These are phyloP conservation scores for Nitzschia sp. DNA, from an alignment of 108 stramenopile genomes.

Conservation along the genomic window DNA sequence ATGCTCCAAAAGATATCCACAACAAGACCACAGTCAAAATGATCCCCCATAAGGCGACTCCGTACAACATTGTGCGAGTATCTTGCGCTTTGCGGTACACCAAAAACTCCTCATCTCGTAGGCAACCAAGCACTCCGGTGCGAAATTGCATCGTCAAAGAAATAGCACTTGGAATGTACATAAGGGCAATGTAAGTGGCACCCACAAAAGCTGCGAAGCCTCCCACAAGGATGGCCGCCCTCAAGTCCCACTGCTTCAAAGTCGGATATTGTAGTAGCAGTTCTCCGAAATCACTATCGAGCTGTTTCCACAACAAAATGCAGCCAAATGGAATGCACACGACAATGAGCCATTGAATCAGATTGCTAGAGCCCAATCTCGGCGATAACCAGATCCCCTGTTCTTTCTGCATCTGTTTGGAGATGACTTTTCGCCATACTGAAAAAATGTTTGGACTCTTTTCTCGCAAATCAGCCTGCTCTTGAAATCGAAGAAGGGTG, in stretches of 20 bases:
- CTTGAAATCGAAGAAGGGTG: conserved; percentile 1
- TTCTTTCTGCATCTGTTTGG: conserved; percentile 3
- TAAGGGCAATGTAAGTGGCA: neutral
- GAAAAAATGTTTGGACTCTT: neutral
- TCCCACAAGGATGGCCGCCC: neutral
- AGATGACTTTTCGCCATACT: neutral
- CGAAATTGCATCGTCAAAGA: conserved; percentile 34
- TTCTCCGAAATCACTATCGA: neutral
- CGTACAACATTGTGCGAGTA: neutral
- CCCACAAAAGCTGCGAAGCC: neutral
- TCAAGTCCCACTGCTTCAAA: neutral
- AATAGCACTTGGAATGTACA: conserved; percentile 25
- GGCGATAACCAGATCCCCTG: neutral
- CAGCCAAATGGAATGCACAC: neutral
- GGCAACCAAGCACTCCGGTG: conserved; percentile 32
- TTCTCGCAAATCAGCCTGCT: neutral
- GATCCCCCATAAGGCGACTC: conserved; percentile 17
- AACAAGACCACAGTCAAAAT: conserved; percentile 5
- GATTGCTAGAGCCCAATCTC: neutral
- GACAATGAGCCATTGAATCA: conserved; percentile 1
- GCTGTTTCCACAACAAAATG: neutral
- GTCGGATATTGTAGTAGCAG: neutral
- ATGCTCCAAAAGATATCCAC: neutral
- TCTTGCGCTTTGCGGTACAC: conserved; percentile 13
- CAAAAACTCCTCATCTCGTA: conserved; percentile 24